A percentile compares a stretch with the other conserved stretches of the same genome.
Evolutionary conservation across 306 rosid species (phyloP).

Genomic region (Coriaria nepalensis): DNA sequence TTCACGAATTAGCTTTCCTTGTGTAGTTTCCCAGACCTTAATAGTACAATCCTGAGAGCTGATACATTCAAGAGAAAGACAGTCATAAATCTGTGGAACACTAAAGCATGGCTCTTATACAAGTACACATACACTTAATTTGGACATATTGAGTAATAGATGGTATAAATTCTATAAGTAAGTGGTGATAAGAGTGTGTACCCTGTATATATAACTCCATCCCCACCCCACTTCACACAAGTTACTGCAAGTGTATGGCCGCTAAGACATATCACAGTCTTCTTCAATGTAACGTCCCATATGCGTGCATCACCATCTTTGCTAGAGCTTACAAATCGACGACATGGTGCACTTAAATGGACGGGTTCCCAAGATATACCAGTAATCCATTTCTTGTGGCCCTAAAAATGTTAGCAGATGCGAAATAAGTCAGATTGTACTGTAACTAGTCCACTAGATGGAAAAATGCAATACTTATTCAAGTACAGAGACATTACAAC

Average conservation of each 20-base stretch:
- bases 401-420: conserved; percentile 21
- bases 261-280: conserved; percentile 49
- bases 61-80: conserved; percentile 17
- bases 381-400: conserved; percentile 92
- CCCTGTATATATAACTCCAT: conserved; percentile 91
- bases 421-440: no score
- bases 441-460: no score
- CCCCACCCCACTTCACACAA: conserved; percentile 98
- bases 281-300: conserved; percentile 69
- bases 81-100: conserved; percentile 5
- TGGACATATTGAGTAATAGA: background rate
- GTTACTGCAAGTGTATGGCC: conserved; percentile 91
- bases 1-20: conserved; percentile 88
- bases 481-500: conserved; percentile 27
- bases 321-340: conserved; percentile 92
- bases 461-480: no score
- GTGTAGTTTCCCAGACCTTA: conserved; percentile 86
- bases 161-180: background rate
- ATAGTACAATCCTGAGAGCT: conserved; percentile 91
- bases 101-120: background rate
- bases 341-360: conserved; percentile 75
- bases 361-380: conserved; percentile 97
- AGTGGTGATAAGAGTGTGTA: conserved; percentile 11
- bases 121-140: background rate
- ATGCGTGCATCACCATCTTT: conserved; percentile 97